These are phyloP conservation scores for Camellia japonica DNA, from an alignment of 148 eudicot species.

Conservation along the genomic window DNA sequence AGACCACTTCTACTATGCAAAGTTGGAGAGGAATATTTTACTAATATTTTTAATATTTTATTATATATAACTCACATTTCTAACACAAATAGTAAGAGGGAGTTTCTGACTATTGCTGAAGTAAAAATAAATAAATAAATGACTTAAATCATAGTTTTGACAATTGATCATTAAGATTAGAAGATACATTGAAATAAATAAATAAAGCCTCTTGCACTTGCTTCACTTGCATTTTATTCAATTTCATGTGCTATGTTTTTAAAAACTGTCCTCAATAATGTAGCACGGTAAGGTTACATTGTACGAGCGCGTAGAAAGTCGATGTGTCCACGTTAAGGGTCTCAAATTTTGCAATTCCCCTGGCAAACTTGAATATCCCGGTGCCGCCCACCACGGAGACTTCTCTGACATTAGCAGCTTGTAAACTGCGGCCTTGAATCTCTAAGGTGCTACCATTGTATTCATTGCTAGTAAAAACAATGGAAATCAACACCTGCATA, in stretches of 20 bases:
- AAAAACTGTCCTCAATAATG: not conserved
- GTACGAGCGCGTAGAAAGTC: not conserved
- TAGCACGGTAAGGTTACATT: slow-evolving; percentile 3
- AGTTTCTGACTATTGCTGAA: too few relatives aligned
- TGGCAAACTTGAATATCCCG: slow-evolving; percentile 9
- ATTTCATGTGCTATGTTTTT: not conserved
- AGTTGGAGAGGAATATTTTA: too few relatives aligned
- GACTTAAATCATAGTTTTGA: too few relatives aligned
- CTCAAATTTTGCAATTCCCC: slow-evolving; percentile 8
- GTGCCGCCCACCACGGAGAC: slow-evolving; percentile 5
- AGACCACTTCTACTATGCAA: too few relatives aligned
- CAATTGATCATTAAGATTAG: too few relatives aligned
- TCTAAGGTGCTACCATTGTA: slow-evolving; percentile 4
- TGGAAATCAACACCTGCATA: not conserved
- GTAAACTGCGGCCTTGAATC: slow-evolving; percentile 5
- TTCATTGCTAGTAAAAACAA: slow-evolving; percentile 1
- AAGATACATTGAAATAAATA: too few relatives aligned
- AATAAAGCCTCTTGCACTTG: too few relatives aligned
- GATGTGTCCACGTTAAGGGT: not conserved
- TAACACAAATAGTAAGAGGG: too few relatives aligned
- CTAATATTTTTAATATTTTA: too few relatives aligned
- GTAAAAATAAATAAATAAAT: too few relatives aligned
- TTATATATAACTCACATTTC: too few relatives aligned
- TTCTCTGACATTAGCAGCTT: not conserved
- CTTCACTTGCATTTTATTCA: too few relatives aligned